Conservation (phyloP, 768 basidiomycete species). For the Leccinum longicurvipes region DNA sequence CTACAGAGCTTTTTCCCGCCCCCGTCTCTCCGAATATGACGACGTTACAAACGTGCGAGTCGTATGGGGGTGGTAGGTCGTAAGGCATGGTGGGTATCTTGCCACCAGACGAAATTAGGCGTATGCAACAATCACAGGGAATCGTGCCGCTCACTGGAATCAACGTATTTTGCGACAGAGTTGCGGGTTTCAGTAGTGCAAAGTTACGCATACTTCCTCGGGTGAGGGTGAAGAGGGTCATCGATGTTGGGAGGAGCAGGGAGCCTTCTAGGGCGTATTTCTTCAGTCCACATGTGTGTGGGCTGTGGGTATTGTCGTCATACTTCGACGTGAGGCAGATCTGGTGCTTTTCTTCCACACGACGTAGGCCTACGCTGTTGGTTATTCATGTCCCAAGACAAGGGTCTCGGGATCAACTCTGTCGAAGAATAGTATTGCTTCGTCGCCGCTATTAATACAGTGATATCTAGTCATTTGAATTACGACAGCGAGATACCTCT, state of each 20-base stretch:
- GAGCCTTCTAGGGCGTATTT: background rate
- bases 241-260: background rate
- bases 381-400: slow-evolving; percentile 10
- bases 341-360: background rate
- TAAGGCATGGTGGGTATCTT: slow-evolving; percentile 5
- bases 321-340: slow-evolving; percentile 8
- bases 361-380: background rate
- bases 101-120: slow-evolving; percentile 1
- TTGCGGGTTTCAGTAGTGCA: background rate
- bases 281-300: background rate
- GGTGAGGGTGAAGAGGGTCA: slow-evolving; percentile 2
- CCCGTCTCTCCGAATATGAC: slow-evolving; percentile 30
- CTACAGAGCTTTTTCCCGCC: slow-evolving; percentile 38
- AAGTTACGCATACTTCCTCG: slow-evolving; percentile 6
- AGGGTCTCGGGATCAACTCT: slow-evolving; percentile 3
- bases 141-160: slow-evolving; percentile 9
- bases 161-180: background rate
- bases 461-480: slow-evolving; percentile 1
- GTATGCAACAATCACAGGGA: no score
- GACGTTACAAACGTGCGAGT: slow-evolving; percentile 19
- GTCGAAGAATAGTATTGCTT: slow-evolving; percentile 3
- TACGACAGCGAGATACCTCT: background rate
- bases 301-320: slow-evolving; percentile 15
- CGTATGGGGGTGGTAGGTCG: slow-evolving; percentile 14
- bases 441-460: slow-evolving; percentile 4